A percentile compares a stretch with the other conserved stretches of the same genome.
phyloP scores from a whole-genome alignment of 176 grass and related monocot genomes.

The Bothriochloa decipiens region DNA sequence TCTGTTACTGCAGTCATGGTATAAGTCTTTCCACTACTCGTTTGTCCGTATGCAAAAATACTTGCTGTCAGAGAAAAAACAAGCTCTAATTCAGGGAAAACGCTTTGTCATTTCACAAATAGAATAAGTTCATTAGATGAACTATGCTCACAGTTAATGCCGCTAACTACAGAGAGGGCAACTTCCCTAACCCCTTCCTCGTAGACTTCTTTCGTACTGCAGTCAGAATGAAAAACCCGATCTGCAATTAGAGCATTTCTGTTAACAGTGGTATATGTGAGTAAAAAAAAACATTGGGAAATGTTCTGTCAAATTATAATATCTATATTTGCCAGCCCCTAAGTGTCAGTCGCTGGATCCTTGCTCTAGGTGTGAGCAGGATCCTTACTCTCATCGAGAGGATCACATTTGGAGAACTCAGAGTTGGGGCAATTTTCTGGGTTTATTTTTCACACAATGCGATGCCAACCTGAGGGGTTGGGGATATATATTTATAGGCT shows the following conservation, averaged over 20 bases:
- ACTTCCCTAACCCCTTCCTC: conserved; percentile 89
- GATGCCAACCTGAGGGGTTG: too few species aligned
- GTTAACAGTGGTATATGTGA: conserved; percentile 19
- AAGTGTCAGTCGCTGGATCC: too few species aligned
- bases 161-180: conserved; percentile 88
- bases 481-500: too few species aligned
- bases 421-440: too few species aligned
- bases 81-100: conserved; percentile 28
- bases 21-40: conserved; percentile 96
- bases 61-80: conserved; percentile 62
- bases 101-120: background rate
- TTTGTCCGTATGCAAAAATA: conserved; percentile 98
- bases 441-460: too few species aligned
- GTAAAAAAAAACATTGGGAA: background rate
- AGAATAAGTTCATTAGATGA: background rate
- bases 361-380: too few species aligned
- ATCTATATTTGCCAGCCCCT: conserved; percentile 3
- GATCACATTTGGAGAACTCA: too few species aligned
- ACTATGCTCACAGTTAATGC: conserved; percentile 89
- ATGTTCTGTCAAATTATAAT: background rate
- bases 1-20: conserved; percentile 98
- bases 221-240: conserved; percentile 84
- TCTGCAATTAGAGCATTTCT: conserved; percentile 51
- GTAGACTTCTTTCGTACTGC: conserved; percentile 81
- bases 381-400: too few species aligned